Base-by-base conservation (phyloP, 2,329 filamentous ascomycete species). In the Neofusicoccum umdonicola region DNA sequence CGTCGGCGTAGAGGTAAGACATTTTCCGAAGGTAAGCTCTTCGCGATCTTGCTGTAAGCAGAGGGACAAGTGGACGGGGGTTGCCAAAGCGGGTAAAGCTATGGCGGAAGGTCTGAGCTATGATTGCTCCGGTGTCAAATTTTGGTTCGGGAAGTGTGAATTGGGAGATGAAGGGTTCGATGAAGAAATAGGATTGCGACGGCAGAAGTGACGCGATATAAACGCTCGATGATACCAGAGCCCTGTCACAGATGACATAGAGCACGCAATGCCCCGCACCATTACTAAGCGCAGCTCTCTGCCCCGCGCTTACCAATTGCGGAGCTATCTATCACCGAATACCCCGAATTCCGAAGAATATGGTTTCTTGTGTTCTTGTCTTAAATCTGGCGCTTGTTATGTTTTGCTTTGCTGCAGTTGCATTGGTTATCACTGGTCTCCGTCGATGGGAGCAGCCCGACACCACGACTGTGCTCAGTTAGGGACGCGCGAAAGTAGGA, bases 1-100 rank as follows among this genome's bases (percentile, higher is more conserved):
- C 80, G 57, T 78, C 71, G 63, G 75, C 77, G 71, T 81, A 82
- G 65, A 82, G 72, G 60, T 73, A 69, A n/a, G 78, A 71, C 77
- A 79, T 80, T 3, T 65, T 74, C 54, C 2, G 44, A 31, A 7
- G 3, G 27, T 5, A 39, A 1, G 42, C 31, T 58, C 6, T 19
- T 57, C 6, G 22, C 19, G 9, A 4, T 50, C 7, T 44, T n/a
- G 41, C 41, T 44, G n/a, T 17, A 44, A 7, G 13, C n/a, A 17
- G 41, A 17, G 41, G 15, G 13, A n/a, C 15, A n/a, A 15, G 4
- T 31, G 27, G 13, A 15, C 27, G 11, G 7, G 27, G 22, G 2
- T 22, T 22, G 22, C 3, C 22, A 22, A 22, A 22, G 22, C 22
- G 22, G 5, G 37, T 54, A 34, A 39, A 39, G 31, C 7, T n/a